phyloP scores from a whole-genome alignment of 768 basidiomycete species.

The Glaciozyma martinii region DNA sequence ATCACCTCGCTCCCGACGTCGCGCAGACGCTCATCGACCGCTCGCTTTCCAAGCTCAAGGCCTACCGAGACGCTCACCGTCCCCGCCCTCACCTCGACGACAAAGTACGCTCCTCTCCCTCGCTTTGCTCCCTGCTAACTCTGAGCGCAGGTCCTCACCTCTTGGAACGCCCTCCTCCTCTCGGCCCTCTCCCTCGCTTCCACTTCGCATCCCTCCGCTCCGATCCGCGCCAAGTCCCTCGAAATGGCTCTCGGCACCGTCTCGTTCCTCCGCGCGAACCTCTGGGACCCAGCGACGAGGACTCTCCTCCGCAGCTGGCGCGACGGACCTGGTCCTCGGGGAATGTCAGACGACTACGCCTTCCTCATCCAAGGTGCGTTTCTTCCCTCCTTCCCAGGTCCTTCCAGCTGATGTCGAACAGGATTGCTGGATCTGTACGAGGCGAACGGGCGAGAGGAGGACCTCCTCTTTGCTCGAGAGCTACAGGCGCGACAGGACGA shows the following conservation, averaged over 20 bases:
- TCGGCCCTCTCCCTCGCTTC: not conserved
- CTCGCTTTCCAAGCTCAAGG: not conserved
- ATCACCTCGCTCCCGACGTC: not conserved
- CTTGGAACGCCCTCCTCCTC: not conserved
- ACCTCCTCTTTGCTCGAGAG: not conserved
- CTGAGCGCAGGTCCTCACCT: not conserved
- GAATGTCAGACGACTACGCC: not conserved
- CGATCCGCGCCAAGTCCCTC: not conserved
- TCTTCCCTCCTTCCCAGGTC: not conserved
- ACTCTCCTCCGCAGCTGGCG: not conserved
- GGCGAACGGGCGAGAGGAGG: not conserved
- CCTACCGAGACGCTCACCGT: not conserved
- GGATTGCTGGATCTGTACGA: not conserved
- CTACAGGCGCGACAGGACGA: not conserved
- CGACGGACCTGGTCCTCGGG: not conserved
- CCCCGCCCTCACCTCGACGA: not conserved
- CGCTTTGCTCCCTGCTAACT: no score
- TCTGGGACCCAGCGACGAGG: not conserved
- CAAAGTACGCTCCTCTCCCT: not conserved
- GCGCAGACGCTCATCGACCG: not conserved
- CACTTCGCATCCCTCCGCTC: not conserved
- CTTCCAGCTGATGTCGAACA: not conserved
- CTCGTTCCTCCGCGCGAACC: not conserved
- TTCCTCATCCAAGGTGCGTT: slow-evolving; percentile 14
- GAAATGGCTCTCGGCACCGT: not conserved